These are phyloP conservation scores for Fusarium kyushuense DNA, from an alignment of 2,329 filamentous ascomycete species.

Conservation along the genomic window DNA sequence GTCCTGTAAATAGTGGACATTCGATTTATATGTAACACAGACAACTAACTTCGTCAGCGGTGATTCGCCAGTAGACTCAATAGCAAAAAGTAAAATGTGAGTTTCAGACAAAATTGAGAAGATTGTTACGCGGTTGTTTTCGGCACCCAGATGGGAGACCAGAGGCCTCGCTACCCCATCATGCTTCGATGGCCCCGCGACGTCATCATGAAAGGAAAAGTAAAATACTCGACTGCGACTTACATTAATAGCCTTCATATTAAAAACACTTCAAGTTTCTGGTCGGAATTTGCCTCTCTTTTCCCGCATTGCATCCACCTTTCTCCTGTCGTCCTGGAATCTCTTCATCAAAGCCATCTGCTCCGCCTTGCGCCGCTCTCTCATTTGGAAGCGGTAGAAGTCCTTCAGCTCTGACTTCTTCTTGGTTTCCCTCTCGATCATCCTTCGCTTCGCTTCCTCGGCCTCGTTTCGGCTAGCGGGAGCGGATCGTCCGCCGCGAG, in stretches of 20 bases:
- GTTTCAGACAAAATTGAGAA: constrained; percentile 73
- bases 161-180: constrained; percentile 36
- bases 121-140: constrained; percentile 74
- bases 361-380: constrained; percentile 81
- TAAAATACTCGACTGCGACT: constrained; percentile 21
- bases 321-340: constrained; percentile 81
- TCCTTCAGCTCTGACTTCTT: constrained; percentile 74
- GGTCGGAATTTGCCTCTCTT: constrained; percentile 72
- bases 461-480: constrained; percentile 80
- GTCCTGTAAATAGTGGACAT: neutral
- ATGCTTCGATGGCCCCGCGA: constrained; percentile 64
- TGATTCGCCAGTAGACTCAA: constrained; percentile 45
- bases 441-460: constrained; percentile 68
- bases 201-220: constrained; percentile 59
- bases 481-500: constrained; percentile 79
- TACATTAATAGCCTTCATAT: constrained; percentile 19
- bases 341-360: constrained; percentile 75
- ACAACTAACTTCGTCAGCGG: constrained; percentile 10
- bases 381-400: constrained; percentile 87
- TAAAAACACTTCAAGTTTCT: constrained; percentile 54
- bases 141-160: constrained; percentile 60
- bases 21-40: constrained; percentile 1
- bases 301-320: constrained; percentile 77
- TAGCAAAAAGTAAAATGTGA: constrained; percentile 32
- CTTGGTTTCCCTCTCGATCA: constrained; percentile 72